Base-by-base conservation (phyloP, 2,329 filamentous ascomycete species). In the Thermothelomyces thermophilus region DNA sequence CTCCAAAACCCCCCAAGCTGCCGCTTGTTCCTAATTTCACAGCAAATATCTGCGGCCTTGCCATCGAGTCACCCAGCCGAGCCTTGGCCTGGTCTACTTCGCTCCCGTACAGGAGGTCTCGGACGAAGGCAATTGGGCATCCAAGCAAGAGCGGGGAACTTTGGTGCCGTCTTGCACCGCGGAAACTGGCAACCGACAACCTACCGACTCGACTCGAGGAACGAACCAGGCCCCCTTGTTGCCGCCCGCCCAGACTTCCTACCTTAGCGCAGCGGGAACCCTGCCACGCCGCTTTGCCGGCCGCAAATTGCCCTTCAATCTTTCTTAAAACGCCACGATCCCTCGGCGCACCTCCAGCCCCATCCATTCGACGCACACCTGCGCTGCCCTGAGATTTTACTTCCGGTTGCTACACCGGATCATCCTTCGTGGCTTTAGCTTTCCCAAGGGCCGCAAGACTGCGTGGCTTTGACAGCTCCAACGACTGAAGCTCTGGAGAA, bases 151-250 rank as follows among this genome's bases (percentile, higher is more conserved):
- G 49, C 54, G 56, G 54, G 55, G 54, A 56, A 46, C 14, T 41
- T 48, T 45, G 49, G 39, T 46, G 36, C 52, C 56, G 49, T 55
- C 51, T 52, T 35, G 37, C 48, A 51, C 41, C 14, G 37, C 22
- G 16, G 14, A 8, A 28, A 41, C 47, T 46, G 30, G 24, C 35
- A 28, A 35, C 34, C 36, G 19, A 28, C 37, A 33, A 37, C 49
- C 44, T 28, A 36, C 54, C 31, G n/a, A 37, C 55, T 58, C 55
- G 16, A 56, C 54, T 56, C 55, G 54, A 50, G 47, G 41, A 51
- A 41, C 52, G 49, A 51, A 26, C 24, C 24, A 26, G 24, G 42
- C 51, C 54, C 54, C 57, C 55, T 44, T 46, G 47, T 53, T 57
- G 51, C 57, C 57, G 54, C 53, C 57, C 48, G 49, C 52, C 52